Evolutionary conservation across 805 yeast genomes (phyloP).

Genomic region (Martiniozyma abietophila): DNA sequence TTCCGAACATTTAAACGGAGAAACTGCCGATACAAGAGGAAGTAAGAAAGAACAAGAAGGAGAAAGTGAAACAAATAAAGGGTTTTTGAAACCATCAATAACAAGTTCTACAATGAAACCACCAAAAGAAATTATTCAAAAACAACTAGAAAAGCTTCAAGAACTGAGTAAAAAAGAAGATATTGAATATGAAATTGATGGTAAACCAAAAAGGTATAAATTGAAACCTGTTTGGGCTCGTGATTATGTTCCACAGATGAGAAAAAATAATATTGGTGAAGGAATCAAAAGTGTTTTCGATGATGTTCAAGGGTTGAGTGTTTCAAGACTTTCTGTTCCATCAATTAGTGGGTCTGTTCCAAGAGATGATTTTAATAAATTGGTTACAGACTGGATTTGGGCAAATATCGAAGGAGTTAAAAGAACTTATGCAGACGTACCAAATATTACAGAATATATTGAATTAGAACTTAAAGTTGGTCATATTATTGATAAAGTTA

Average conservation of each 20-base stretch:
- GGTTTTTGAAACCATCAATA: no score
- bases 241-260: conserved; percentile 45
- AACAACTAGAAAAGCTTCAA: conserved; percentile 21
- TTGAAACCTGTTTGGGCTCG: conserved; percentile 80
- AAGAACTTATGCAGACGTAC: conserved; percentile 30
- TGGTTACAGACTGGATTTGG: conserved; percentile 83
- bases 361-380: conserved; percentile 69
- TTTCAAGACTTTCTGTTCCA: conserved; percentile 23
- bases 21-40: conserved; percentile 1
- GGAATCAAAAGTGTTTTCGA: conserved; percentile 4
- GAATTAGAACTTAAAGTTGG: conserved; percentile 76
- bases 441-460: conserved; percentile 39
- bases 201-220: conserved; percentile 53
- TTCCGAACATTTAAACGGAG: no score
- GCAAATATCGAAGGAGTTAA: conserved; percentile 65
- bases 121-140: conserved; percentile 13
- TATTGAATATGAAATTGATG: conserved; percentile 8
- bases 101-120: background rate
- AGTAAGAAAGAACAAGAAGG: background rate
- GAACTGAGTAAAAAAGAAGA: conserved; percentile 22
- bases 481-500: conserved; percentile 51
- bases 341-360: conserved; percentile 71
- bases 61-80: no score
- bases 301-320: conserved; percentile 8
- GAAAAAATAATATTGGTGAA: conserved; percentile 7